Evolutionary conservation across 2,329 filamentous ascomycete species (phyloP).

Genomic region (Microcyclospora tardicrescens): DNA sequence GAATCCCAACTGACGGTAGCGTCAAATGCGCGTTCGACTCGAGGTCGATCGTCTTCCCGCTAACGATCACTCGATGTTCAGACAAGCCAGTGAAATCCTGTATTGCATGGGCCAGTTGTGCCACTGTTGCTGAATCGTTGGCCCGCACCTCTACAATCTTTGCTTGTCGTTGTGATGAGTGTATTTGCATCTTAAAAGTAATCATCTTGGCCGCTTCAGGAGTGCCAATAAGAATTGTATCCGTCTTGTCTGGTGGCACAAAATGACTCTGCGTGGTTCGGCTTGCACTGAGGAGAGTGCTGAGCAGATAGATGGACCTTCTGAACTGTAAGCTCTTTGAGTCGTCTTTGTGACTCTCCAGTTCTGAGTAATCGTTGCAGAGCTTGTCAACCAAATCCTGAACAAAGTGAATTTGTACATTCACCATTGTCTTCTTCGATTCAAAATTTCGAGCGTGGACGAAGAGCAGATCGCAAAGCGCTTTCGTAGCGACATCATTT

Average conservation of each 20-base stretch:
- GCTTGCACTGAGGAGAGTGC: constrained; percentile 9
- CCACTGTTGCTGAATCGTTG: constrained; percentile 6
- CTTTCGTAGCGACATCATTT: not conserved
- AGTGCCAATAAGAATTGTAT: not conserved
- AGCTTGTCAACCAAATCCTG: constrained; percentile 1
- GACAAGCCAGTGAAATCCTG: constrained; percentile 12
- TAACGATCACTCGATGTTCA: constrained; percentile 13
- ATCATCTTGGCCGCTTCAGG: constrained; percentile 1
- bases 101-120: constrained; percentile 11
- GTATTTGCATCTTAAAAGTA: constrained; percentile 11
- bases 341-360: constrained; percentile 2
- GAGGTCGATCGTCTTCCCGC: constrained; percentile 12
- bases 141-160: constrained; percentile 8
- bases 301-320: constrained; percentile 7
- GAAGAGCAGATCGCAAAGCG: constrained; percentile 6
- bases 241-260: not conserved
- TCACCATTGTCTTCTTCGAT: not conserved
- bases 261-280: constrained; percentile 2
- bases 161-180: constrained; percentile 9
- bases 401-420: constrained; percentile 2
- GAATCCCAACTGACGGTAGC: constrained; percentile 11
- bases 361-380: not conserved
- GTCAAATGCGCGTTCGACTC: constrained; percentile 4
- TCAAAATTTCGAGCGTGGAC: not conserved
- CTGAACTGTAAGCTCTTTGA: constrained; percentile 1